Evolutionary conservation across 2,329 filamentous ascomycete genomes (phyloP).

Genomic region (Alternaria ventricosa): DNA sequence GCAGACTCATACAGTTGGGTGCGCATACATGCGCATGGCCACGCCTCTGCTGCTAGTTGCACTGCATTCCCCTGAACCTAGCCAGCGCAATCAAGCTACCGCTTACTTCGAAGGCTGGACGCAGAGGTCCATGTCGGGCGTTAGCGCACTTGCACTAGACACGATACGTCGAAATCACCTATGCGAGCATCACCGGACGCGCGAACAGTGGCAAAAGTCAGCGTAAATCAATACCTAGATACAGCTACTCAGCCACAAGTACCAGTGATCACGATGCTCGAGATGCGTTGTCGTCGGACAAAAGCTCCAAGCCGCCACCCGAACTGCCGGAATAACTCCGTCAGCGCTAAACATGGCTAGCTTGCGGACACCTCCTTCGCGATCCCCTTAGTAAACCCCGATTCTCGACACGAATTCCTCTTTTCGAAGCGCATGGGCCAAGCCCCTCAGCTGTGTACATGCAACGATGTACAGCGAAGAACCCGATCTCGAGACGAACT

Average conservation of each 20-base stretch:
- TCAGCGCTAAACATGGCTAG: neutral
- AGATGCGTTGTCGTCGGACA: neutral
- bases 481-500: neutral
- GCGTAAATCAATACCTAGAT: neutral
- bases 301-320: neutral
- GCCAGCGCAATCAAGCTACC: slow-evolving; percentile 23
- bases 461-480: slow-evolving; percentile 2
- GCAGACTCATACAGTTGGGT: slow-evolving; percentile 27
- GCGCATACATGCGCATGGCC: slow-evolving; percentile 42
- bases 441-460: neutral
- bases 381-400: slow-evolving; percentile 9
- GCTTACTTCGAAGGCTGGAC: slow-evolving; percentile 30
- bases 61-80: slow-evolving; percentile 23
- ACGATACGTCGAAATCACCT: slow-evolving; percentile 15
- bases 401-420: slow-evolving; percentile 9
- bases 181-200: neutral
- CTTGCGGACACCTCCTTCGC: neutral
- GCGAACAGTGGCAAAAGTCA: neutral
- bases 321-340: neutral
- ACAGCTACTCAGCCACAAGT: neutral
- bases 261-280: neutral
- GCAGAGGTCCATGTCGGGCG: slow-evolving; percentile 31
- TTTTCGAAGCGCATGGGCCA: neutral
- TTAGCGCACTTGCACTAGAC: slow-evolving; percentile 35
- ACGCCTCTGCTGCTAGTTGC: slow-evolving; percentile 38